Evolutionary conservation across 2,329 filamentous ascomycete genomes (phyloP).

Genomic region (Coccinonectria pachysandricola): DNA sequence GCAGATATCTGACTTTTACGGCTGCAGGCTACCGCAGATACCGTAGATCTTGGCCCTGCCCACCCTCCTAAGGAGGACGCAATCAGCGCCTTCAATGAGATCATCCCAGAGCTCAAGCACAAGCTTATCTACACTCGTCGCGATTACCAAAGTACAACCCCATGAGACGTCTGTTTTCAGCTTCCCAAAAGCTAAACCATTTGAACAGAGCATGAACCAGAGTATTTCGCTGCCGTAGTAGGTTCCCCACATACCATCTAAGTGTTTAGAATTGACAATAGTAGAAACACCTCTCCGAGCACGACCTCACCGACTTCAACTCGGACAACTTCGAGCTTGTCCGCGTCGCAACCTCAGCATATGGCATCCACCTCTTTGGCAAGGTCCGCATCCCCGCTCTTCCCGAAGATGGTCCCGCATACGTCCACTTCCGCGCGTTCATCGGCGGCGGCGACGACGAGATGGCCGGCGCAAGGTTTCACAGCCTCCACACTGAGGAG

Average conservation of each 20-base stretch:
- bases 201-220: constrained; percentile 39
- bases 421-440: constrained; percentile 83
- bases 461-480: constrained; percentile 77
- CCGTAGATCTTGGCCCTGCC: constrained; percentile 36
- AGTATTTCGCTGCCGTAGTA: constrained; percentile 43
- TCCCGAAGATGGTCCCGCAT: constrained; percentile 47
- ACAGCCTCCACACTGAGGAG: constrained; percentile 89
- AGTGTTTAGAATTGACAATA: neutral
- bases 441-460: constrained; percentile 70
- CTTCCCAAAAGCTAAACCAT: constrained; percentile 1
- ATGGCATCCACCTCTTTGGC: constrained; percentile 67
- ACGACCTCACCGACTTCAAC: constrained; percentile 78
- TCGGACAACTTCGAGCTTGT: constrained; percentile 80
- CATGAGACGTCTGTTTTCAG: neutral
- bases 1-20: too few species aligned
- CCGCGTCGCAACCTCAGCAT: constrained; percentile 79
- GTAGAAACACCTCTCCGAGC: constrained; percentile 38
- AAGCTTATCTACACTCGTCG: constrained; percentile 38
- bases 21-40: constrained; percentile 45
- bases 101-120: constrained; percentile 42
- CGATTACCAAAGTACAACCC: constrained; percentile 30
- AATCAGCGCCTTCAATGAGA: constrained; percentile 36
- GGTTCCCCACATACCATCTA: constrained; percentile 2
- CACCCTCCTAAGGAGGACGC: constrained; percentile 41
- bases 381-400: constrained; percentile 50